Base-by-base conservation (phyloP, 495 filamentous ascomycete genomes). In the Paragyromitra xinjiangensis region DNA sequence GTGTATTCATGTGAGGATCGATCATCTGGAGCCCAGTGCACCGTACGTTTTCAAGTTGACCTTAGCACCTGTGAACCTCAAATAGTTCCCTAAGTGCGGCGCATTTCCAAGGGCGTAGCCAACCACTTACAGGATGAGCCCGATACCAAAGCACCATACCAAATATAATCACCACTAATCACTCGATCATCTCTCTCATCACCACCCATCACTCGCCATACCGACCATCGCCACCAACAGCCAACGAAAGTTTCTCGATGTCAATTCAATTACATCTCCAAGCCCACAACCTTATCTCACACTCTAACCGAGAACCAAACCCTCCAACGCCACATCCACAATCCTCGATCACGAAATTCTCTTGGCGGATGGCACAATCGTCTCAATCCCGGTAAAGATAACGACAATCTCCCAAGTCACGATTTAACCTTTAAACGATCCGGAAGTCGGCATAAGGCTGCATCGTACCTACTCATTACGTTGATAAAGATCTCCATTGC, bases 351-450 rank as follows among this genome's bases (percentile, higher is more conserved):
- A 50, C 69, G 58, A 19, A 64, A 64, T 71, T 51, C 16, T 26
- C 58, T 71, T 53, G 34, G 69, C 69, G 6, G 53, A 71, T 64
- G 40, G 34, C 69, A 63, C 48, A 53, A 67, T 67, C 14, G 11
- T 12, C 5, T 7, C 3, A 24, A 67, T 53, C 64, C 64, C 48
- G 16, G 64, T 48, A 65, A 64, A 65, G 42, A 50, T 65, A 65
- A 34, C 63, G 64, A 39, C 16, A 53, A 67, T 51, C 40, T 1
- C 63, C n/a, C 11, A 12, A 7, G 6, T 53, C 29, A 11, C 14
- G 24, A 40, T 58, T 12, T 34, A 29, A 29, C 55, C 16, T 14
- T 58, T 37, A 19, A 6, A 11, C 12, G 6, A 16, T 5, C n/a
- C n/a, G 65, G 65, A 69, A 42, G 2, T 56, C 48, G 51, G 51